Base-by-base conservation (phyloP, 208 protist species). In the Hexamita inflata region DNA sequence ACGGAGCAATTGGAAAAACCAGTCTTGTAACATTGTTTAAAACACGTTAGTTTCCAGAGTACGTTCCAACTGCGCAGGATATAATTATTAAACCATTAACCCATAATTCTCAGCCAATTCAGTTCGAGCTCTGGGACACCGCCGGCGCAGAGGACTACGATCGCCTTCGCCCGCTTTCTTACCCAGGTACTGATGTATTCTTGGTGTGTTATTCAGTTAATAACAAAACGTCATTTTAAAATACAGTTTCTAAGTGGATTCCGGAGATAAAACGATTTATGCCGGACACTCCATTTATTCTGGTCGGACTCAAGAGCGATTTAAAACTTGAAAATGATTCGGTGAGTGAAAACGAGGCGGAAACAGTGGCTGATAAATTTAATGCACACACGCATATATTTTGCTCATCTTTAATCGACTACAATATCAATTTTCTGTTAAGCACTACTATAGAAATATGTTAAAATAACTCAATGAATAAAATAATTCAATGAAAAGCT, bases 191-290 rank as follows among this genome's bases (percentile, higher is more conserved):
- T n/a, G 73, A 89, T 73, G 79, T 87, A 15, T 86, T 87, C 57
- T 64, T 93, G 0, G 73, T 90, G 41, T 92, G 89, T 81, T 93
- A 91, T 77, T 88, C 85, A 15, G 74, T 91, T 39, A 45, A 60
- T 30, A 24, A 29, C 38, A 81, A 73, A 35, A 42, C 75, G 13
- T 90, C 86, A 34, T 88, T 89, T 65, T 81, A 87, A 24, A 92
- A 91, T 75, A 82, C 89, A 24, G 58, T 64, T 19, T 53, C 58
- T 15, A 90, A 88, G 66, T 89, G 83, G 83, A 26, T n/a, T 1
- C 32, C 42, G 1, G 74, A 78, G 65, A 58, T 81, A 26, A 2
- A 28, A 19, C 41, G 61, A 30, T 19, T 80, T 32, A 82, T 57
- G 45, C 79, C 74, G 38, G 68, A 75, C 11, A 75, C 75, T 28